phyloP scores from a whole-genome alignment of 345 rosid genomes.

The Salix koriyanagi region DNA sequence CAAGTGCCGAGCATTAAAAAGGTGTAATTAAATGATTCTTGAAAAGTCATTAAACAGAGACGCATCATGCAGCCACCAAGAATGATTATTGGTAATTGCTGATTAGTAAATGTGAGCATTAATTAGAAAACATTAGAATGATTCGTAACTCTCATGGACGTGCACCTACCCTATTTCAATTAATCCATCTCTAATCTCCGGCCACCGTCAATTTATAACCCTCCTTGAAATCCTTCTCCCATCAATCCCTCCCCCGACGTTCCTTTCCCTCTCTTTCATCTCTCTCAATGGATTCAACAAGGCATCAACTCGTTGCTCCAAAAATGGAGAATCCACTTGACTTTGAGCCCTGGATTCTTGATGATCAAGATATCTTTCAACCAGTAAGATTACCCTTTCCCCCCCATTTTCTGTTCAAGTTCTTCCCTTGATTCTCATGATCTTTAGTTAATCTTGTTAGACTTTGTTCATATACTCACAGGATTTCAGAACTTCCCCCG shows the following conservation, averaged over 20 bases:
- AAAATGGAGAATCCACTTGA: not conserved
- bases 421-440: not conserved
- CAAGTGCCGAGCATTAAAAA: too few species aligned
- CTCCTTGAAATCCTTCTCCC: not conserved
- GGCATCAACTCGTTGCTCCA: not conserved
- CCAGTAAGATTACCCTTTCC: constrained; percentile 2
- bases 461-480: not conserved
- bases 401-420: too few species aligned
- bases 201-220: not conserved
- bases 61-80: constrained; percentile 1
- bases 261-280: too few species aligned
- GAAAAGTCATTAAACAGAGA: not conserved
- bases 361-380: constrained; percentile 9
- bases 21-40: not conserved
- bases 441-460: not conserved
- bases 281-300: constrained; percentile 10
- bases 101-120: constrained; percentile 5
- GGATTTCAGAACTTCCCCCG: constrained; percentile 12
- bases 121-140: not conserved
- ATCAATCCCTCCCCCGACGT: not conserved
- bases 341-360: constrained; percentile 2
- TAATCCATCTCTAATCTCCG: not conserved
- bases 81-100: constrained; percentile 20
- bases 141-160: constrained; percentile 14
- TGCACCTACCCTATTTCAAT: not conserved